Evolutionary conservation across 495 filamentous ascomycete species (phyloP).

Genomic region (Aspergillus asperescens): DNA sequence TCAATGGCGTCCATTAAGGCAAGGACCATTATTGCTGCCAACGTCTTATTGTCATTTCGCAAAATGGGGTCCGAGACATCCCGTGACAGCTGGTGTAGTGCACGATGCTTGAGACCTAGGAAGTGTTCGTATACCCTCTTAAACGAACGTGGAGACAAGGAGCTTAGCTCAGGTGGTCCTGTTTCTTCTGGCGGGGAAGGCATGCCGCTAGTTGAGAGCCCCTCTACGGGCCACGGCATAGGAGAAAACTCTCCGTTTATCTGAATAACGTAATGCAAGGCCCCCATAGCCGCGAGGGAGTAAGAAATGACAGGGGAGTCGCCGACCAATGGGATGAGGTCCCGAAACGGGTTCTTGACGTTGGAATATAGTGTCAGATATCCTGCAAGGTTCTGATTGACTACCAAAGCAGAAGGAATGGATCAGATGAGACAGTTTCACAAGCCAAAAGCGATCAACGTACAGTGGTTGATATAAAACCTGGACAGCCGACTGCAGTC

Average conservation of each 20-base stretch:
- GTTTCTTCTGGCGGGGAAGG: slow-evolving; percentile 25
- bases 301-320: slow-evolving; percentile 37
- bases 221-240: slow-evolving; percentile 35
- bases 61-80: slow-evolving; percentile 33
- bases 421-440: slow-evolving; percentile 1
- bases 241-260: slow-evolving; percentile 32
- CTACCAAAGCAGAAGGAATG: slow-evolving; percentile 15
- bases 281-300: slow-evolving; percentile 37
- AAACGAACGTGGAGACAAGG: slow-evolving; percentile 25
- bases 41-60: slow-evolving; percentile 38
- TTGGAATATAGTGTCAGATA: slow-evolving; percentile 39
- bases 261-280: slow-evolving; percentile 38
- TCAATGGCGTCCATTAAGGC: slow-evolving; percentile 43
- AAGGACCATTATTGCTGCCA: slow-evolving; percentile 40
- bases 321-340: slow-evolving; percentile 35
- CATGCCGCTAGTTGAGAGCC: slow-evolving; percentile 14
- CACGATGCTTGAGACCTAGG: slow-evolving; percentile 39
- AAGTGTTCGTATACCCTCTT: slow-evolving; percentile 40
- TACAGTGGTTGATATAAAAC: slow-evolving; percentile 42
- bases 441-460: slow-evolving; percentile 8
- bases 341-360: slow-evolving; percentile 38
- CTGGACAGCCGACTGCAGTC: slow-evolving; percentile 33
- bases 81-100: slow-evolving; percentile 36
- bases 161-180: slow-evolving; percentile 26
- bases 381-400: slow-evolving; percentile 31